Evolutionary conservation across 2,329 filamentous ascomycete genomes (phyloP).

Genomic region (Lasiodiplodia hormozganensis): DNA sequence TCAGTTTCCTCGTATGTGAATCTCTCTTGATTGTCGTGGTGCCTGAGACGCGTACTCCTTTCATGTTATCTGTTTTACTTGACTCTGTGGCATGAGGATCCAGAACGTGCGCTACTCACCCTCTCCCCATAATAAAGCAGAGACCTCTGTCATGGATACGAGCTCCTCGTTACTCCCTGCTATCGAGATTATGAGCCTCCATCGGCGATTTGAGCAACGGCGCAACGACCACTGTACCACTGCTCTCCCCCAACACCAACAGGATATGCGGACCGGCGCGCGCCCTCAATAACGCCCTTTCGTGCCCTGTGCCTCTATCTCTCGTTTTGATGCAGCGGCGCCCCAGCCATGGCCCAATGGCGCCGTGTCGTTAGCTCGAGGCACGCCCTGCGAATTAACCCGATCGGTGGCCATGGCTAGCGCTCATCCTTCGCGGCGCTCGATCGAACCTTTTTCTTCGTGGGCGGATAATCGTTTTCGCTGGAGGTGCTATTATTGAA

Average conservation of each 20-base stretch:
- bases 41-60: background rate
- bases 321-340: background rate
- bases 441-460: background rate
- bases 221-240: background rate
- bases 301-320: background rate
- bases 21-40: background rate
- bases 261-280: background rate
- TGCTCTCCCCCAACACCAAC: background rate
- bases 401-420: background rate
- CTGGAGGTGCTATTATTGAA: background rate
- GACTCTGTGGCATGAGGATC: constrained; percentile 1
- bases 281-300: background rate
- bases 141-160: background rate
- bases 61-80: background rate
- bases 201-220: background rate
- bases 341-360: background rate
- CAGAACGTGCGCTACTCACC: background rate
- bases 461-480: background rate
- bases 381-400: background rate
- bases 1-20: background rate
- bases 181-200: background rate
- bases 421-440: background rate
- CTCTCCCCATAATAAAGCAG: constrained; percentile 4
- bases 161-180: background rate
- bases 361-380: background rate